Evolutionary conservation across 495 filamentous ascomycete genomes (phyloP), one percentile per base, ranked within the genome.

Genomic region (Aspergillus cavernicola): DNA sequence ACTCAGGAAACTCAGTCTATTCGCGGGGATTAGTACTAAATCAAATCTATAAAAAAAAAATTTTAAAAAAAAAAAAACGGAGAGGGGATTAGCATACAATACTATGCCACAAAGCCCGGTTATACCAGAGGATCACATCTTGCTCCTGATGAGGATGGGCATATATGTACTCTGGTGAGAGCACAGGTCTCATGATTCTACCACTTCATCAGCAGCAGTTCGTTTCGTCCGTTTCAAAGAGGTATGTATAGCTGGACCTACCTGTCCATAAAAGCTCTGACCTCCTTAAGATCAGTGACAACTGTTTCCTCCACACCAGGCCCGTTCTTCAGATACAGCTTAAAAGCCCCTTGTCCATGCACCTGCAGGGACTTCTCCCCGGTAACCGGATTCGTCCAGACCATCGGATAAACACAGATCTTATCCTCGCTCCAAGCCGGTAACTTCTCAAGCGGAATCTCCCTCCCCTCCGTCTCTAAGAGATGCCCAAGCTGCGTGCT

Each of bases 101-200:
- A 13, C 47, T 50, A 29, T 50, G 47, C 47, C 47, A 50, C 22
- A 50, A 16, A 2, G 47, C 47, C 0, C 47, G 33, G 16, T 50
- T 50, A 40, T 50, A 50, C 47, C 47, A 50, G 16, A 50, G 47
- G 13, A 50, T 50, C 6, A 50, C 47, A 29, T 50, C 47, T 20
- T 40, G 35, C 33, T 50, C 47, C 35, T 50, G 33, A 37, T 50
- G 47, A 6, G 29, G 29, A 50, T 50, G 47, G 7, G 47, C 47
- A n/a, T 50, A 50, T 13, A 50, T 50, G 20, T 50, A 40, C 47
- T 50, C 47, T 6, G 47, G 47, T 4, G 47, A 38, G 11, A 50
- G 33, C 7, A 29, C 47, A n/a, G 47, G 47, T 13, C 47, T 50
- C 47, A 50, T 50, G 13, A 50, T 40, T 15, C 47, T 50, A 31